phyloP scores from a whole-genome alignment of 192 early-diverging fungal genomes.

The Coemansia sp. region DNA sequence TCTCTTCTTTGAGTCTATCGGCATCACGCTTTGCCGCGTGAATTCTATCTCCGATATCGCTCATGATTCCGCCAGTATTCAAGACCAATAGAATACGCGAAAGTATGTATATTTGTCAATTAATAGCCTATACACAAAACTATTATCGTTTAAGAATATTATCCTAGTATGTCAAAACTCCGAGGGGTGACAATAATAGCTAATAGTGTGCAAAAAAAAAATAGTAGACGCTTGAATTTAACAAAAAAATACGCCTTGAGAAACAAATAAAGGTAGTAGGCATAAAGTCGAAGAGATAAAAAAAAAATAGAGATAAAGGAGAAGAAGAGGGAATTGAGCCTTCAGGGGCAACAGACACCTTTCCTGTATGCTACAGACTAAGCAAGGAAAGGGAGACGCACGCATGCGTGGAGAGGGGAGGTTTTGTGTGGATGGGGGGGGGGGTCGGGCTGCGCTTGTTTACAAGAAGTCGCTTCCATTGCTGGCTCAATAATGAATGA shows the following conservation, averaged over 20 bases:
- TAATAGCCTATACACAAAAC: neutral
- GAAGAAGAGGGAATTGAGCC: neutral
- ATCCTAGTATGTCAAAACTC: neutral
- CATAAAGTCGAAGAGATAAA: conserved; percentile 3
- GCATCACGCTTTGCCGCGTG: conserved; percentile 89
- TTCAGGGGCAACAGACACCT: neutral
- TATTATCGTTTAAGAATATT: neutral
- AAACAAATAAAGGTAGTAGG: neutral
- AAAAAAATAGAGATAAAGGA: neutral
- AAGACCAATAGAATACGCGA: neutral
- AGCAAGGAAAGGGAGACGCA: neutral
- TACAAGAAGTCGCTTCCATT: neutral
- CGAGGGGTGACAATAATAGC: conserved; percentile 8
- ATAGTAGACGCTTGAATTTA: conserved; percentile 9
- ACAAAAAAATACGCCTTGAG: neutral
- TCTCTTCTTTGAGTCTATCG: conserved; percentile 92
- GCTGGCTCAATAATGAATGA: neutral
- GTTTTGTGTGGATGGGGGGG: neutral
- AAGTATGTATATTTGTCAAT: too few species aligned
- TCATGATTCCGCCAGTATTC: conserved; percentile 15
- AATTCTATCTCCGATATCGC: conserved; percentile 89
- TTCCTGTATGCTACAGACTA: neutral
- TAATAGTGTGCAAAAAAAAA: neutral
- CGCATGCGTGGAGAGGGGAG: neutral
- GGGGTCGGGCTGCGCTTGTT: neutral